These are phyloP conservation scores for Coemansia sp. DNA, from an alignment of 192 early-diverging fungal species.

Conservation along the genomic window DNA sequence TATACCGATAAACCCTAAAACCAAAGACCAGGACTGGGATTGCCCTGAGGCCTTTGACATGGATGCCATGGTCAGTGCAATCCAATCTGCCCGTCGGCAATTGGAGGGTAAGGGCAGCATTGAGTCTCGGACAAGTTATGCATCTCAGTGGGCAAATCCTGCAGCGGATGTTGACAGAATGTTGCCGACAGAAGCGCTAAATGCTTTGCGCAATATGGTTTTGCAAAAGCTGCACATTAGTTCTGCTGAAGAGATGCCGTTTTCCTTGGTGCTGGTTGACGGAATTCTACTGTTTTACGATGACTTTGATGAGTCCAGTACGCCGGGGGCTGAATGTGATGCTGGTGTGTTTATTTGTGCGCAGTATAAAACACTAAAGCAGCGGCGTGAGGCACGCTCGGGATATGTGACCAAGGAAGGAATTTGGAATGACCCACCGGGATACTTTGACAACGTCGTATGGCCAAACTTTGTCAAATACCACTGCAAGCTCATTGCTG, in stretches of 20 bases:
- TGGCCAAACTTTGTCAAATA: conserved; percentile 69
- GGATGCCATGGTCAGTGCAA: conserved; percentile 12
- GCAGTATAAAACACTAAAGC: conserved; percentile 59
- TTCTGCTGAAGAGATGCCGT: conserved; percentile 17
- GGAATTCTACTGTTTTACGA: conserved; percentile 78
- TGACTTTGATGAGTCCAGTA: conserved; percentile 48
- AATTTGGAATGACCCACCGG: conserved; percentile 70
- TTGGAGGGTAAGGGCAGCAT: too few species aligned
- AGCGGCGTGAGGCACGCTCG: conserved; percentile 60
- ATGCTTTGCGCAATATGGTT: conserved; percentile 5
- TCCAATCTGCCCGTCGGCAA: too few species aligned
- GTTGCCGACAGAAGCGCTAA: conserved; percentile 10
- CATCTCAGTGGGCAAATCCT: conserved; percentile 52
- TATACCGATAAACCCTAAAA: conserved; percentile 61
- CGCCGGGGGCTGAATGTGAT: conserved; percentile 20
- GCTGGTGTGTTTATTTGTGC: conserved; percentile 54
- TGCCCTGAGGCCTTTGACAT: conserved; percentile 71
- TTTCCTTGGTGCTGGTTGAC: conserved; percentile 54
- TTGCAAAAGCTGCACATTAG: conserved; percentile 10
- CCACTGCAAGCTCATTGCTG: conserved; percentile 19
- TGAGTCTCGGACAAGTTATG: conserved; percentile 11
- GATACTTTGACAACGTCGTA: conserved; percentile 72
- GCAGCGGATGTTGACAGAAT: conserved; percentile 35
- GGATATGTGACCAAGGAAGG: conserved; percentile 80
- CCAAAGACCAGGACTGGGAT: conserved; percentile 73